phyloP scores from a whole-genome alignment of 306 rosid genomes.

The Biancaea sappan region DNA sequence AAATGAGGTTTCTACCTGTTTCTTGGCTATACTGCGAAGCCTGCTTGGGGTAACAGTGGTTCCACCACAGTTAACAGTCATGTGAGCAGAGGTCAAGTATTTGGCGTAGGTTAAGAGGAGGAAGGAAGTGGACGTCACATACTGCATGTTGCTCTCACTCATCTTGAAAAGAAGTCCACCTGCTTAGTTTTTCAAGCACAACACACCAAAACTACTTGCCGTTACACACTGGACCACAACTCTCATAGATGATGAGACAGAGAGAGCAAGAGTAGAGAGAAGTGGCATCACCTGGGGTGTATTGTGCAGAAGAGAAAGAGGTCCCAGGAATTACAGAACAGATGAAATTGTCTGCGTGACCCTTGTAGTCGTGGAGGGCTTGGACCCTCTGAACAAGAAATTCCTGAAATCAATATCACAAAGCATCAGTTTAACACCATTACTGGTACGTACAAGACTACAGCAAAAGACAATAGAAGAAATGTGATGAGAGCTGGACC shows the following conservation, averaged over 20 bases:
- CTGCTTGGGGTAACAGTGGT: conserved; percentile 57
- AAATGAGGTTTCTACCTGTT: conserved; percentile 56
- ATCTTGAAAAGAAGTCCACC: conserved; percentile 95
- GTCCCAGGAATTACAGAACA: conserved; percentile 88
- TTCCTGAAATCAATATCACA: conserved; percentile 48
- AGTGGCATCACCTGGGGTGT: conserved; percentile 71
- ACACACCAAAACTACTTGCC: conserved; percentile 34
- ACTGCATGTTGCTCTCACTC: conserved; percentile 91
- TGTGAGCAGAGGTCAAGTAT: conserved; percentile 72
- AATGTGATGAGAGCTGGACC: conserved; percentile 50
- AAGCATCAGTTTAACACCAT: not conserved
- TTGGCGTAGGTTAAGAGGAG: conserved; percentile 84
- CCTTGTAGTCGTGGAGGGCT: conserved; percentile 90
- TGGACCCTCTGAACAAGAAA: conserved; percentile 74
- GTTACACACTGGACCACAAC: conserved; percentile 51
- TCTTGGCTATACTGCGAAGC: conserved; percentile 76
- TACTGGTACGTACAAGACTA: not conserved
- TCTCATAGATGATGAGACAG: conserved; percentile 29
- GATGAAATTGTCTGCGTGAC: conserved; percentile 82
- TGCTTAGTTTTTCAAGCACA: conserved; percentile 30
- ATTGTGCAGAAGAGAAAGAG: conserved; percentile 69
- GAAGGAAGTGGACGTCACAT: conserved; percentile 95
- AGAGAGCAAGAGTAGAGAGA: not conserved
- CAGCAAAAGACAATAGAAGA: not conserved
- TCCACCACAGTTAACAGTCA: conserved; percentile 73